Evolutionary conservation across 2,329 filamentous ascomycete genomes (phyloP), one percentile per base, ranked within the genome.

Genomic region (Hyphodiscus sp.): DNA sequence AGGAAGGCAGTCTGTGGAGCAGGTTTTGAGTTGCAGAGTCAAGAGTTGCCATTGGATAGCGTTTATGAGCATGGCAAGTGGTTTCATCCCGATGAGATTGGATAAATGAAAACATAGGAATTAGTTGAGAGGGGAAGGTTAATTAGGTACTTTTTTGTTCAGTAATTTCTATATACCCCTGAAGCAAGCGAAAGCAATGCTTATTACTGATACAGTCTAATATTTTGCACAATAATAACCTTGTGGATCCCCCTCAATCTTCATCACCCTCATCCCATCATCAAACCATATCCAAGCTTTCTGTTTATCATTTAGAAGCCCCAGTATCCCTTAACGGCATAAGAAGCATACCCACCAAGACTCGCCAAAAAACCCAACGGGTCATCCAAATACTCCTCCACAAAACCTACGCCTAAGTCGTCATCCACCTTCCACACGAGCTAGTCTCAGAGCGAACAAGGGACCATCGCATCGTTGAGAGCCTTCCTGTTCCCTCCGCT

Each of bases 1-100:
- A 62, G 62, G 30, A 61, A 57, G 47, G 53, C 44, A 0, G 59
- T 66, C 49, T 66, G 64, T 56, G 63, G 62, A 8, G 45, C 46
- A 9, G 60, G 63, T 2, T 66, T 65, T 58, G 64, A 65, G 43
- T 47, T 64, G 19, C 53, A 60, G 51, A 50, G 52, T 50, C 48
- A 59, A 53, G 59, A 57, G 20, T 47, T 60, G 38, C 52, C 55
- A 10, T 41, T 55, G 19, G 55, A 60, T 51, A 51, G 45, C 33
- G 47, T 58, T 43, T 52, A 52, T 46, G 52, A 50, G 33, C 38
- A 60, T 53, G 59, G 59, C 23, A 59, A 47, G 26, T 61, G 59
- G 55, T 61, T 54, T 50, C 57, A 60, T 55, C 56, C 58, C 45
- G 58, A 59, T 51, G 56, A 62, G 18, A 43, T 51, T 38, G 33